Evolutionary conservation across 2,329 filamentous ascomycete genomes (phyloP).

Genomic region (Drechslerella stenobrocha): DNA sequence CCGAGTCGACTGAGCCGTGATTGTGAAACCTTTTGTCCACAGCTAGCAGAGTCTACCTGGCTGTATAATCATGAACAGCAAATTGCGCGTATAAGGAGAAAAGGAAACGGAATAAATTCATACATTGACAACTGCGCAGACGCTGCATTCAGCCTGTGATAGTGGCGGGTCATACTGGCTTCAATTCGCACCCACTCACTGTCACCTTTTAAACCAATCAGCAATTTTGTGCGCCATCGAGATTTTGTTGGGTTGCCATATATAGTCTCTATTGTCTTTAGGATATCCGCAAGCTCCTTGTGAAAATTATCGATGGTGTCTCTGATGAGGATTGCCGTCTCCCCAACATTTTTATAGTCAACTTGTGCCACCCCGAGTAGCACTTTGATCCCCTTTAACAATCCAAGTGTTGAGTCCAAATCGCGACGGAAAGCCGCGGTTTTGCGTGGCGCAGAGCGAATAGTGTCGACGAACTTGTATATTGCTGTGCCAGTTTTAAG

Average conservation of each 20-base stretch:
- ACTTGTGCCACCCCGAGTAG: conserved; percentile 9
- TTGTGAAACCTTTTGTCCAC: too few relatives aligned
- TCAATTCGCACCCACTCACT: conserved; percentile 38
- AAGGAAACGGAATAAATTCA: conserved; percentile 12
- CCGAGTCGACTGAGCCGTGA: too few relatives aligned
- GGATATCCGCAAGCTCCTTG: conserved; percentile 16
- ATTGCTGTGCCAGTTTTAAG: conserved; percentile 21
- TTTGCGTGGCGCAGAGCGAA: conserved; percentile 23
- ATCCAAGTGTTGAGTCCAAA: conserved; percentile 13
- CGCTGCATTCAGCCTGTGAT: conserved; percentile 30
- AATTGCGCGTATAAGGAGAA: neutral
- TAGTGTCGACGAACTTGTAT: conserved; percentile 21
- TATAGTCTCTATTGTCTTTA: conserved; percentile 7
- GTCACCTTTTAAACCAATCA: conserved; percentile 27
- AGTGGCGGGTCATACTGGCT: conserved; percentile 18
- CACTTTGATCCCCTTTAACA: conserved; percentile 3
- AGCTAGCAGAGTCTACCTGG: neutral
- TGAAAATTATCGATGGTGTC: conserved; percentile 9
- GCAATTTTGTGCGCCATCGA: conserved; percentile 20
- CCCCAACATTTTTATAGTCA: conserved; percentile 17
- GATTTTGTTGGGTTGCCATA: conserved; percentile 19
- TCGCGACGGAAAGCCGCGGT: conserved; percentile 8
- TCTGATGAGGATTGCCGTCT: conserved; percentile 14
- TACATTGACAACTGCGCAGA: conserved; percentile 47
- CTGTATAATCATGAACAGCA: neutral